Evolutionary conservation across 768 basidiomycete genomes (phyloP), one percentile per base, ranked within the genome.

Genomic region (Boletus tomentosulus): DNA sequence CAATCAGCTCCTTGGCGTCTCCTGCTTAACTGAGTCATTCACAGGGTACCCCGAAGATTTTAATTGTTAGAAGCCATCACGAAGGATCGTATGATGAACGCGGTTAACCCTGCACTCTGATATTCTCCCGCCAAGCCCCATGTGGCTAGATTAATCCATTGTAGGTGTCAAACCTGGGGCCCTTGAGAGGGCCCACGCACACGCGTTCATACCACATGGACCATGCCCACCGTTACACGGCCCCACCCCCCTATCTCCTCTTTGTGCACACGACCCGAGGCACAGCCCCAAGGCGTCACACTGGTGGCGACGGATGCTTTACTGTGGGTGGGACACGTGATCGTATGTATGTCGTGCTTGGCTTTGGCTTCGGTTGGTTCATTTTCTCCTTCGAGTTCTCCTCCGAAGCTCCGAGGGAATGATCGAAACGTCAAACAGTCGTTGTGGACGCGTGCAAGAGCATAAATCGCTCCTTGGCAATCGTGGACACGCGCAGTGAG

Each of bases 361-460:
- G 45, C 16, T 46, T 46, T 9, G 45, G 45, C 7, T 31, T 43
- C 42, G 42, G 42, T 16, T 4, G 37, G 24, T 49, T 30, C 19
- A 19, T 22, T 54, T 55, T 56, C 42, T 3, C 11, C 43, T 13
- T 15, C 28, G 31, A 43, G 38, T 46, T 57, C 47, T 56, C 46
- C 50, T 53, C 53, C 61, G 63, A 34, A 54, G 31, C 8, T 64
- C 63, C 63, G 63, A 64, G 64, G 63, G 41, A 42, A 53, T 53
- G 53, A 44, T n/a, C 6, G 34, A 43, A 45, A 45, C 48, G 34
- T 15, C 28, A n/a, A 38, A 24, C 9, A n/a, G 37, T 37, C 27
- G 35, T 57, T 44, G 33, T 33, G 42, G 45, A 19, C n/a, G 44
- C 44, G 24, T 19, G 43, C 43, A 44, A n/a, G n/a, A 30, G n/a